A percentile compares a stretch with the other conserved stretches of the same genome.
phyloP scores from a whole-genome alignment of 805 yeast genomes.

The Saturnispora ahearnii region DNA sequence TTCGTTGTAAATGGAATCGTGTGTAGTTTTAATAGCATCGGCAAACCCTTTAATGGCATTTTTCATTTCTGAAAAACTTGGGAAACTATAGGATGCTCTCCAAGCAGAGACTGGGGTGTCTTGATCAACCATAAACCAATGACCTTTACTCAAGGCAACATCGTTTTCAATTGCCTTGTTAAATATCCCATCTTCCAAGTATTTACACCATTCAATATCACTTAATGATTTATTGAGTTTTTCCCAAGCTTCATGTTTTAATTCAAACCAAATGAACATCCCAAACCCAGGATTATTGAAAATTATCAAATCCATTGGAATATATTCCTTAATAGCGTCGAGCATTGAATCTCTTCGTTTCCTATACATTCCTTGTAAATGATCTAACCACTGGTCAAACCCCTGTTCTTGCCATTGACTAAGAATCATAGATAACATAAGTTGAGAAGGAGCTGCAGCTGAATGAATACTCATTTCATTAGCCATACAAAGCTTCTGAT shows the following conservation, averaged over 20 bases:
- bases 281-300: constrained; percentile 37
- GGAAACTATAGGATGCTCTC: constrained; percentile 27
- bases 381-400: constrained; percentile 62
- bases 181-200: constrained; percentile 25
- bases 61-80: constrained; percentile 19
- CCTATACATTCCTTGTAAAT: constrained; percentile 52
- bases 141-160: constrained; percentile 27
- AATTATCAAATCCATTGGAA: constrained; percentile 36
- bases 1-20: constrained; percentile 11
- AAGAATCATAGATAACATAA: constrained; percentile 48
- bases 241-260: constrained; percentile 32
- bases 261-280: constrained; percentile 35
- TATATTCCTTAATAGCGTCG: constrained; percentile 37
- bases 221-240: constrained; percentile 33
- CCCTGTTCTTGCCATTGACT: constrained; percentile 53
- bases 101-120: constrained; percentile 19
- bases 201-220: constrained; percentile 23
- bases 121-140: constrained; percentile 27
- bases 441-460: constrained; percentile 67
- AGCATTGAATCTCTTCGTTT: constrained; percentile 53
- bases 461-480: constrained; percentile 67
- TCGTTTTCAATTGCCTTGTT: constrained; percentile 18
- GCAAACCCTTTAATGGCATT: constrained; percentile 24
- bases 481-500: constrained; percentile 44
- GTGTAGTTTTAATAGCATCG: constrained; percentile 15